Evolutionary conservation across 345 rosid species (phyloP), one percentile per base, ranked within the genome.

Genomic region (Euclidium syriacum): DNA sequence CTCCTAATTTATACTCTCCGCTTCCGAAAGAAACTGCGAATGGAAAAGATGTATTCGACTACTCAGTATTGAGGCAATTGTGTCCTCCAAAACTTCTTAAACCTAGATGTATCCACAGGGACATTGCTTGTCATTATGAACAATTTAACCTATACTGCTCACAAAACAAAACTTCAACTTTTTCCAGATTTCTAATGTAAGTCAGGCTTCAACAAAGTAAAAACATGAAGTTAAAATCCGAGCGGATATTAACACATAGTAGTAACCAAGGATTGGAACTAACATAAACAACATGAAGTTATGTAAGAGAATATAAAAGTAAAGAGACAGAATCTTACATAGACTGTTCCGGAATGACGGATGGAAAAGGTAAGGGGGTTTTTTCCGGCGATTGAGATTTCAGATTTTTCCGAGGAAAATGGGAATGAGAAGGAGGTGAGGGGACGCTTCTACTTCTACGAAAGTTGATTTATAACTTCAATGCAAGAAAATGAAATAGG

Each of bases 281-380:
- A 43, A 8, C 27, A 43, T 1, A 58, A 39, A 42, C 14, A 27
- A 57, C 18, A 27, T 3, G 9, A 26, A 15, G 53, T 27, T 49
- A 10, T 18, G n/a, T 5, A 26, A 22, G 7, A n/a, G 10, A 17
- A 30, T 12, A 25, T n/a, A 26, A 10, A 36, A 18, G 38, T 12
- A 11, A 47, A 5, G 33, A 51, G 41, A 64, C 1, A 15, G 24
- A 64, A 64, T 20, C 60, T 64, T 52, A 64, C 69, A 64, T 7
- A 10, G 32, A 49, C 12, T 8, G 6, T n/a, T 29, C 8, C 33
- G 39, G 40, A 25, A 20, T 29, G n/a, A 24, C 29, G 11, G 29
- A 15, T 18, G 64, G 10, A 22, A 33, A 22, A 46, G 17, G 44
- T 15, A 24, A 61, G 25, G 10, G 4, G 12, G 42, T 41, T 6